Evolutionary conservation across 495 filamentous ascomycete species (phyloP).

Genomic region (Astrocystis sublimbata): DNA sequence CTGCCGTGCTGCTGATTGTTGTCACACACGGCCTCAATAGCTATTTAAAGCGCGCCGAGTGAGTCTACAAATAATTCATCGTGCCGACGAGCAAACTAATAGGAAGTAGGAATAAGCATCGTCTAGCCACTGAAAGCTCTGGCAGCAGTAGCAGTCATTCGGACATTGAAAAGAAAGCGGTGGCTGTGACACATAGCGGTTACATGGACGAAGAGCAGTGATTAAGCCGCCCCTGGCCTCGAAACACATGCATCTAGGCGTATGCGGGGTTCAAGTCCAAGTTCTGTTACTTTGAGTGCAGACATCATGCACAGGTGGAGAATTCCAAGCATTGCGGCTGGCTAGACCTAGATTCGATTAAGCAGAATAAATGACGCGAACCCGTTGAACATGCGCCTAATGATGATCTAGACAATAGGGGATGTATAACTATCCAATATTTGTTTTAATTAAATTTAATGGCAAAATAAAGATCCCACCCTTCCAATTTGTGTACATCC

Average conservation of each 20-base stretch:
- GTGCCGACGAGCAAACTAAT: conserved; percentile 7
- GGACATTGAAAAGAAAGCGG: neutral
- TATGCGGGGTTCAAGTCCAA: no score
- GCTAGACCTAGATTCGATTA: no score
- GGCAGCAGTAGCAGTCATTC: neutral
- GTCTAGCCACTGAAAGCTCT: neutral
- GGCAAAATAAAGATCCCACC: no score
- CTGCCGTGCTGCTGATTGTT: conserved; percentile 46
- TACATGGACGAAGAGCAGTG: conserved; percentile 1
- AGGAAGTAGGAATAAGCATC: conserved; percentile 6
- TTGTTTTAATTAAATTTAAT: no score
- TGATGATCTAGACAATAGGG: no score
- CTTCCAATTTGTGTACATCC: no score
- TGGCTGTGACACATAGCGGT: neutral
- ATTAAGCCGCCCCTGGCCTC: neutral
- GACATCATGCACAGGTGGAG: no score
- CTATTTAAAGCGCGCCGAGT: conserved; percentile 22
- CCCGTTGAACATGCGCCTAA: no score
- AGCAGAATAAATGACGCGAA: no score
- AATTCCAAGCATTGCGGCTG: no score
- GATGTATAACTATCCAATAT: no score
- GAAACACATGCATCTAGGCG: neutral
- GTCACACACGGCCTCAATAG: conserved; percentile 37
- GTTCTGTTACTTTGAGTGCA: no score
- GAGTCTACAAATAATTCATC: conserved; percentile 1